Conservation (phyloP, 441 rosid species). For the Capsella rubella region DNA sequence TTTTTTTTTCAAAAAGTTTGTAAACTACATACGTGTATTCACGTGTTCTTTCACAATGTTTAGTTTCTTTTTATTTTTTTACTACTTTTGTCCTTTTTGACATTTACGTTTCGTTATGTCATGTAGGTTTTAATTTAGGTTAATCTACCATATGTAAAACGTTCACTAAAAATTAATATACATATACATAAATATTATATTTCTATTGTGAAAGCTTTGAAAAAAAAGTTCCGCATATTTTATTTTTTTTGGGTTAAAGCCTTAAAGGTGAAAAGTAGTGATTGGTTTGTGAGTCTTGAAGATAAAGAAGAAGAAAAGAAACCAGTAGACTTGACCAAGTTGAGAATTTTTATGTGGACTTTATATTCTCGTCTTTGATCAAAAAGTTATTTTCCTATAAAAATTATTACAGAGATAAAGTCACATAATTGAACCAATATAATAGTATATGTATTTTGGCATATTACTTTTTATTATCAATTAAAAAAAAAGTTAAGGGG, state of each 20-base stretch:
- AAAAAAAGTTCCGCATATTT: not conserved
- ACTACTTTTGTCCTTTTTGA: not conserved
- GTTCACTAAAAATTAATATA: not conserved
- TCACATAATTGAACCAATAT: conserved; percentile 15
- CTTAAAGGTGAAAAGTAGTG: not conserved
- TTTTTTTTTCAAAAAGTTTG: not conserved
- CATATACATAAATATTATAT: not conserved
- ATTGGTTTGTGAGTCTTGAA: conserved; percentile 21
- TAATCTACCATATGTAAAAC: not conserved
- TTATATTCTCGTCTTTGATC: conserved; percentile 36
- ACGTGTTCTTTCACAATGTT: conserved; percentile 29
- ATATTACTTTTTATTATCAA: conserved; percentile 19
- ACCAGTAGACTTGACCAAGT: conserved; percentile 30
- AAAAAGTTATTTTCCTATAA: conserved; percentile 11
- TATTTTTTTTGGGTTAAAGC: no score
- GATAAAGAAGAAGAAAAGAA: conserved; percentile 34
- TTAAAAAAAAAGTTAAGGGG: not conserved
- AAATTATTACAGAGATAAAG: conserved; percentile 28
- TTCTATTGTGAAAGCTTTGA: not conserved
- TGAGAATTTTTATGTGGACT: conserved; percentile 38
- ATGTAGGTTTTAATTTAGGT: not conserved
- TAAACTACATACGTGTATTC: conserved; percentile 13
- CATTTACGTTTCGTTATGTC: not conserved
- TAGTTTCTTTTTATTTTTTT: not conserved
- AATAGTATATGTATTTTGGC: conserved; percentile 5